Percentiles rank a stretch among this genome's conserved stretches.
These are phyloP conservation scores for Vickermania ingenoplastis DNA, from an alignment of 208 protist genomes.

Conservation along the genomic window DNA sequence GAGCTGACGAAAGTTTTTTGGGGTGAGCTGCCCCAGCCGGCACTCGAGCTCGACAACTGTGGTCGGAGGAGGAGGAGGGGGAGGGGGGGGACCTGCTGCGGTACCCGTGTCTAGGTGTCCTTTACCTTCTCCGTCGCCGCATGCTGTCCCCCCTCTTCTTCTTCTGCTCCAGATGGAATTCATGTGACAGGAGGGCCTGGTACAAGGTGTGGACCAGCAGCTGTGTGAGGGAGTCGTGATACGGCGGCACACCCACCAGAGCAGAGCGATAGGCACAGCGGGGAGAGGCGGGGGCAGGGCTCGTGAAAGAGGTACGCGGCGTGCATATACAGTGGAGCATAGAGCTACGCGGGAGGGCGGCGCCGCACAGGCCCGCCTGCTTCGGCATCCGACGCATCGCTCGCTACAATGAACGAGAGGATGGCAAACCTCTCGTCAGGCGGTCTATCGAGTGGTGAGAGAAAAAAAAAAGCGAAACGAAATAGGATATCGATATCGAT, in stretches of 20 bases:
- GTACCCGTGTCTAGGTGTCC: too few relatives aligned
- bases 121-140: neutral
- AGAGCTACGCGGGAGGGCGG: too few relatives aligned
- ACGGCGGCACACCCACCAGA: neutral
- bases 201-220: neutral
- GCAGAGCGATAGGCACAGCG: neutral
- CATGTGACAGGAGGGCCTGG: neutral
- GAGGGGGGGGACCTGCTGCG: neutral
- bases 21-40: neutral
- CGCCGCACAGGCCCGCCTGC: too few relatives aligned
- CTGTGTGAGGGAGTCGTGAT: neutral
- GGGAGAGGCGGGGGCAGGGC: too few relatives aligned
- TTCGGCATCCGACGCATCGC: too few relatives aligned
- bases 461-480: too few relatives aligned
- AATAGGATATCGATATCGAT: too few relatives aligned
- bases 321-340: too few relatives aligned
- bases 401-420: too few relatives aligned
- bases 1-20: neutral
- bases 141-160: neutral
- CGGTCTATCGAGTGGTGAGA: too few relatives aligned
- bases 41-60: neutral
- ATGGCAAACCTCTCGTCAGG: too few relatives aligned
- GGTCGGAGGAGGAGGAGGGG: neutral
- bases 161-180: neutral
- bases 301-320: too few relatives aligned